Conservation (phyloP, 176 grass and related monocot species). For the Carex pumila region DNA sequence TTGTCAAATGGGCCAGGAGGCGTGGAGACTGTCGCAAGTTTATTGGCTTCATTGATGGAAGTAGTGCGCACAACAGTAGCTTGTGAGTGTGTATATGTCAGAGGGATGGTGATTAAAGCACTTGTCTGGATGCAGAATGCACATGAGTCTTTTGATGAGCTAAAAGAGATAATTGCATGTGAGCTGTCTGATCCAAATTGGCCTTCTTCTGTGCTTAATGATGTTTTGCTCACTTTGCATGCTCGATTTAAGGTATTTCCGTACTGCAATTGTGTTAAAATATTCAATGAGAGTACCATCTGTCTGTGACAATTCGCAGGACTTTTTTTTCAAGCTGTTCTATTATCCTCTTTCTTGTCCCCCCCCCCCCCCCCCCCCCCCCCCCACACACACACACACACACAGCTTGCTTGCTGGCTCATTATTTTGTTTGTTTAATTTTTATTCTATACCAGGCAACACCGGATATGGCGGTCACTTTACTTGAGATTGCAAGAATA, state of each 20-base stretch:
- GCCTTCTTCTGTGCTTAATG: constrained; percentile 96
- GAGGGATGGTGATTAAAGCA: constrained; percentile 97
- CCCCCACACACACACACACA: too few species aligned
- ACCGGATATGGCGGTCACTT: constrained; percentile 95
- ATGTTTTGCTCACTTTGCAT: constrained; percentile 92
- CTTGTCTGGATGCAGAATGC: constrained; percentile 99
- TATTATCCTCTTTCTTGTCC: background rate
- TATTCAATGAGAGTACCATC: background rate
- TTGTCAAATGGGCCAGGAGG: constrained; percentile 74
- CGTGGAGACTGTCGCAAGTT: constrained; percentile 75
- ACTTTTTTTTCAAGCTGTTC: background rate
- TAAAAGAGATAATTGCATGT: constrained; percentile 93
- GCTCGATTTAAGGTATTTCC: constrained; percentile 88
- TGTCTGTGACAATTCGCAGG: background rate
- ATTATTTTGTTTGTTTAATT: constrained; percentile 29
- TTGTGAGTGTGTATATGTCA: constrained; percentile 99
- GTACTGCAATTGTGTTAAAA: background rate
- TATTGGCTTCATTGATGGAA: constrained; percentile 97
- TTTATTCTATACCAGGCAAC: constrained; percentile 67
- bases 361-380: background rate
- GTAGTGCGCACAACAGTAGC: constrained; percentile 93
- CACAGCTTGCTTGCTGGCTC: background rate
- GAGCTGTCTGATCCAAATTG: constrained; percentile 94
- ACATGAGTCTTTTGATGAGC: constrained; percentile 89
- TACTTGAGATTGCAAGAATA: constrained; percentile 99